These are phyloP conservation scores for Elongisporangium prolatum DNA, from an alignment of 352 stramenopile species.

Conservation along the genomic window DNA sequence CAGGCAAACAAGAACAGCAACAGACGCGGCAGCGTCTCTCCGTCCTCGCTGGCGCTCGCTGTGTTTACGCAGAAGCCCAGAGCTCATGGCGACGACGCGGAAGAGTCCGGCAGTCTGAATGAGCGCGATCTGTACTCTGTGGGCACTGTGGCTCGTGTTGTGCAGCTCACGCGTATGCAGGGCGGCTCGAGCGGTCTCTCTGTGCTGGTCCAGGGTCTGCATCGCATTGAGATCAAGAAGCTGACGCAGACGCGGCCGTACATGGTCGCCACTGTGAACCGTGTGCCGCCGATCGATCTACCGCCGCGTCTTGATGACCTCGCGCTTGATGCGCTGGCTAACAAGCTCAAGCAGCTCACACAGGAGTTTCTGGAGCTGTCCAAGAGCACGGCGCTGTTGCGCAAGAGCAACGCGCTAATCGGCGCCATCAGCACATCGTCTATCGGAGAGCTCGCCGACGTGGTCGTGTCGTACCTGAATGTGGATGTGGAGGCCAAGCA, in stretches of 20 bases:
- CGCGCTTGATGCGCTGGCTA: slow-evolving; percentile 26
- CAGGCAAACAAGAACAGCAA: slow-evolving; percentile 42
- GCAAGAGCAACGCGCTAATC: slow-evolving; percentile 54
- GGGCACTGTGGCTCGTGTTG: slow-evolving; percentile 61
- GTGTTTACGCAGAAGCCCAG: slow-evolving; percentile 49
- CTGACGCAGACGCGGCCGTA: slow-evolving; percentile 53
- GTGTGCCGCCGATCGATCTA: slow-evolving; percentile 15
- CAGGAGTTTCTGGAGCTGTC: slow-evolving; percentile 61
- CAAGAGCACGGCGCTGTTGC: slow-evolving; percentile 50
- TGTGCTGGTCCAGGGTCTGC: slow-evolving; percentile 61
- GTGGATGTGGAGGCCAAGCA: slow-evolving; percentile 54
- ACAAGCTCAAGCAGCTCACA: slow-evolving; percentile 59
- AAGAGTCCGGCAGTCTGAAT: slow-evolving; percentile 6
- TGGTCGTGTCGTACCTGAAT: slow-evolving; percentile 67
- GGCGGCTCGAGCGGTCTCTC: slow-evolving; percentile 45
- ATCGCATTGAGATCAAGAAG: slow-evolving; percentile 43
- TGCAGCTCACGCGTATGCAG: slow-evolving; percentile 70
- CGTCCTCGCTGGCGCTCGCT: slow-evolving; percentile 43
- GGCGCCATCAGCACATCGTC: slow-evolving; percentile 60
- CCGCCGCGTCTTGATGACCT: slow-evolving; percentile 5
- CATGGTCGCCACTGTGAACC: slow-evolving; percentile 44
- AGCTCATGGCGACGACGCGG: slow-evolving; percentile 10
- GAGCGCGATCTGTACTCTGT: slow-evolving; percentile 44
- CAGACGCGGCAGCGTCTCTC: slow-evolving; percentile 9
- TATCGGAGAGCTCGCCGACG: slow-evolving; percentile 54